Percentiles rank a stretch among this genome's conserved stretches.
Conservation (phyloP, 495 filamentous ascomycete genomes). For the Podospora appendiculata region DNA sequence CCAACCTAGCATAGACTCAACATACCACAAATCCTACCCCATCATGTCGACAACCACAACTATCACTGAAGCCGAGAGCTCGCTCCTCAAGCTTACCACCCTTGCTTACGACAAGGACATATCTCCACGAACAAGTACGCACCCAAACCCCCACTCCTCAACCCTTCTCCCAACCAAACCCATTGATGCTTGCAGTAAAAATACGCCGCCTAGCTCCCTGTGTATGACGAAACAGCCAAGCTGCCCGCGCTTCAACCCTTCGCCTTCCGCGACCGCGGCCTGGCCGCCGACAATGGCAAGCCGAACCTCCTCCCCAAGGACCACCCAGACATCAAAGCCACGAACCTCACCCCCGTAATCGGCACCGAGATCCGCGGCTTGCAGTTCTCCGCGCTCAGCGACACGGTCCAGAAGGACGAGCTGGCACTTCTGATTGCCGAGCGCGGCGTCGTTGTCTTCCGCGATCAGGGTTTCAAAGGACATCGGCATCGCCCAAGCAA, state of each 20-base stretch:
- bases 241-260: conserved; percentile 53
- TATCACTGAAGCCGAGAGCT: conserved; percentile 7
- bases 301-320: conserved; percentile 44
- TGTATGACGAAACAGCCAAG: conserved; percentile 52
- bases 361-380: conserved; percentile 68
- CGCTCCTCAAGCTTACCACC: conserved; percentile 10
- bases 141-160: too few species aligned
- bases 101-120: conserved; percentile 14
- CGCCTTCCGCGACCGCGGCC: conserved; percentile 51
- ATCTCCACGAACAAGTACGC: conserved; percentile 13
- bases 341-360: conserved; percentile 60
- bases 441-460: conserved; percentile 68
- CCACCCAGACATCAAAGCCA: conserved; percentile 32
- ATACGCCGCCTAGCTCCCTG: conserved; percentile 55
- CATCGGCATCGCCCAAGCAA: conserved; percentile 52
- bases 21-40: too few species aligned
- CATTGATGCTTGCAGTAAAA: conserved; percentile 33
- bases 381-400: conserved; percentile 56
- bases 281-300: conserved; percentile 49
- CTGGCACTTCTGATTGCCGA: conserved; percentile 63
- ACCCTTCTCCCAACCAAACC: not conserved
- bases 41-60: not conserved
- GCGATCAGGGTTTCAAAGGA: conserved; percentile 58
- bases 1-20: too few species aligned
- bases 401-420: conserved; percentile 61